phyloP scores from a whole-genome alignment of 176 grass and related monocot genomes.

The Carex kokanica region DNA sequence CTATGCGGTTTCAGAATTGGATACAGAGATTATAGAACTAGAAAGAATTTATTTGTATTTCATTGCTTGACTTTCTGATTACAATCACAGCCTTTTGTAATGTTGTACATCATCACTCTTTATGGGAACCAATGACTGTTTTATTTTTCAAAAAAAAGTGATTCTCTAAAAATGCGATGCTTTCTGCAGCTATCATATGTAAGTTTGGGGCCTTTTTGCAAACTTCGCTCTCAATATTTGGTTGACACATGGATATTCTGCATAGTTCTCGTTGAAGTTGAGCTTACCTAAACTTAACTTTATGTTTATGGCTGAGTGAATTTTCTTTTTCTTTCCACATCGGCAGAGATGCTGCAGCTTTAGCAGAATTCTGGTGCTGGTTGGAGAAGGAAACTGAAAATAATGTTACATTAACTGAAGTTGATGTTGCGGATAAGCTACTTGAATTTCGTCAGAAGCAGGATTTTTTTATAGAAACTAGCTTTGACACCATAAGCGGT shows the following conservation, averaged over 20 bases:
- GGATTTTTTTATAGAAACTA: constrained; percentile 82
- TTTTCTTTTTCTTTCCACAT: constrained; percentile 7
- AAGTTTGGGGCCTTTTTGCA: neutral
- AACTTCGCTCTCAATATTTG: neutral
- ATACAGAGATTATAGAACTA: too few relatives aligned
- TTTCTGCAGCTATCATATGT: neutral
- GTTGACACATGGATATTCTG: neutral
- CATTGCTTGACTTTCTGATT: too few relatives aligned
- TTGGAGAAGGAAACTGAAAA: constrained; percentile 64
- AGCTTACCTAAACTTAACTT: neutral
- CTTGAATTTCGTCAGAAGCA: constrained; percentile 92
- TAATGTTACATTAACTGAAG: constrained; percentile 57
- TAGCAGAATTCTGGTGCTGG: constrained; percentile 95
- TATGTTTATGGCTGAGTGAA: neutral
- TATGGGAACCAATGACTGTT: neutral
- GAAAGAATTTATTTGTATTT: too few relatives aligned
- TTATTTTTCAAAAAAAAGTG: too few relatives aligned
- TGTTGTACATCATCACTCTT: too few relatives aligned
- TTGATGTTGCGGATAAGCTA: constrained; percentile 74
- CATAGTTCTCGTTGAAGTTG: neutral
- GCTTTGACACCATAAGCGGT: constrained; percentile 98
- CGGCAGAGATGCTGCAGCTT: constrained; percentile 89
- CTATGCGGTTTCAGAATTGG: too few relatives aligned
- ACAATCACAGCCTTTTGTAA: too few relatives aligned
- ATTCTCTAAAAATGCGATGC: neutral